Conservation (phyloP, 2,329 filamentous ascomycete species). For the Aspergillus sp. region DNA sequence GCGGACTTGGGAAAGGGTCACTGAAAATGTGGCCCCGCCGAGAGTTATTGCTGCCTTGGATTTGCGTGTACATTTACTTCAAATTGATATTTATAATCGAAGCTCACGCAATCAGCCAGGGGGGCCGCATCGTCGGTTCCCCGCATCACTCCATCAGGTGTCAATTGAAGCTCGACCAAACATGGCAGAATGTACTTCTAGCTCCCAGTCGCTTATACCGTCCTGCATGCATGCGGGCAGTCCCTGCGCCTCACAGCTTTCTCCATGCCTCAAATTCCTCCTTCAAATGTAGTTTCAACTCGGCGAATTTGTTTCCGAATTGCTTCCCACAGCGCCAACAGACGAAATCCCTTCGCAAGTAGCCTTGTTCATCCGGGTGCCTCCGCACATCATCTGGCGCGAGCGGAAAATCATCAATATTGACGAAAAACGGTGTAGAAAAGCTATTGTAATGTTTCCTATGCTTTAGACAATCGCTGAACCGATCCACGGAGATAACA, state of each 20-base stretch:
- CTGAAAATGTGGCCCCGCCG: constrained; percentile 26
- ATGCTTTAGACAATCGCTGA: constrained; percentile 70
- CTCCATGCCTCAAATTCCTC: constrained; percentile 77
- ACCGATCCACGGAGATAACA: constrained; percentile 77
- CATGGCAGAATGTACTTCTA: neutral
- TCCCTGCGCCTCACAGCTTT: constrained; percentile 49
- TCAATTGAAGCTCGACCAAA: neutral
- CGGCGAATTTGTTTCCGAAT: constrained; percentile 73
- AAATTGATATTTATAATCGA: constrained; percentile 20
- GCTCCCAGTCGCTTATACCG: neutral
- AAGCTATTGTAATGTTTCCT: constrained; percentile 93
- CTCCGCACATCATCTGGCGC: constrained; percentile 64
- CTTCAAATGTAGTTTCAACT: constrained; percentile 73
- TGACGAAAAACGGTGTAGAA: constrained; percentile 78
- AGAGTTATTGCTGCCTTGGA: constrained; percentile 18
- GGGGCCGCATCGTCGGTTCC: constrained; percentile 8
- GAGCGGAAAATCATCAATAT: constrained; percentile 77
- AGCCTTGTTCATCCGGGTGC: constrained; percentile 57
- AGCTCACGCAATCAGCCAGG: constrained; percentile 12
- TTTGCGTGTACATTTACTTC: constrained; percentile 28
- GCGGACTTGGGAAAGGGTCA: constrained; percentile 16
- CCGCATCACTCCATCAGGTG: constrained; percentile 9
- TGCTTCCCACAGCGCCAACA: constrained; percentile 83
- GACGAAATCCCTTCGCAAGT: constrained; percentile 64
- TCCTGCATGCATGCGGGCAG: neutral